These are phyloP conservation scores for Aspergillus sp. DNA, from an alignment of 2,329 filamentous ascomycete species.

Conservation along the genomic window DNA sequence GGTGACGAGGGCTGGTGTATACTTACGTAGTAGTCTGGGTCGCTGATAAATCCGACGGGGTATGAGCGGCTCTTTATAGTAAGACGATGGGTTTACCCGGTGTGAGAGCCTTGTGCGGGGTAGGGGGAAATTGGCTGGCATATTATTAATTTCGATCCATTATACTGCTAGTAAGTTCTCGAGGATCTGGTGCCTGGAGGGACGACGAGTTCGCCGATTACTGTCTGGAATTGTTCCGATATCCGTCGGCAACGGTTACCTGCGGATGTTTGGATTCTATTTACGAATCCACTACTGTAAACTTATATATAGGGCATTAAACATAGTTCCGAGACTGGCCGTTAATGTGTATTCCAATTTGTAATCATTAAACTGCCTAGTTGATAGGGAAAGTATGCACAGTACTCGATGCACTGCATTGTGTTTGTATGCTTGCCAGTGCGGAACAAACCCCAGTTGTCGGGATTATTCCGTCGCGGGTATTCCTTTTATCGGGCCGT, in stretches of 20 bases:
- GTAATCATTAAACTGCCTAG: background rate
- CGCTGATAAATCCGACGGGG: too few species aligned
- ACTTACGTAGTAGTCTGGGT: background rate
- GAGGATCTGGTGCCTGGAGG: background rate
- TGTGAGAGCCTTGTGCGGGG: background rate
- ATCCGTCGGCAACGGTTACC: background rate
- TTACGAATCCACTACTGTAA: too few species aligned
- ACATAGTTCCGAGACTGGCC: background rate
- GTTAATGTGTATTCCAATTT: background rate
- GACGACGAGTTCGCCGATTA: background rate
- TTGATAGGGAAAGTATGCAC: background rate
- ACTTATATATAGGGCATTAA: background rate
- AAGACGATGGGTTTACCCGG: background rate
- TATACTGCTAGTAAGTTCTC: background rate
- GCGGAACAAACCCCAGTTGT: slow-evolving; percentile 10
- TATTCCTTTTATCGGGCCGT: slow-evolving; percentile 5
- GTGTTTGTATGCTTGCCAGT: background rate
- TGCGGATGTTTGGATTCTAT: background rate
- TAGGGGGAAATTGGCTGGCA: background rate
- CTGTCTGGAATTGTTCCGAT: slow-evolving; percentile 5
- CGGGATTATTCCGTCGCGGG: slow-evolving; percentile 11
- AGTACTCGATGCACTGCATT: background rate
- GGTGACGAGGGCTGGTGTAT: background rate
- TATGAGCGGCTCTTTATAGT: background rate
- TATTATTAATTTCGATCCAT: background rate